Percentiles rank a stretch among this genome's conserved stretches.
Conservation (phyloP, 139 green algal species). For the Chlorella ohadii region DNA sequence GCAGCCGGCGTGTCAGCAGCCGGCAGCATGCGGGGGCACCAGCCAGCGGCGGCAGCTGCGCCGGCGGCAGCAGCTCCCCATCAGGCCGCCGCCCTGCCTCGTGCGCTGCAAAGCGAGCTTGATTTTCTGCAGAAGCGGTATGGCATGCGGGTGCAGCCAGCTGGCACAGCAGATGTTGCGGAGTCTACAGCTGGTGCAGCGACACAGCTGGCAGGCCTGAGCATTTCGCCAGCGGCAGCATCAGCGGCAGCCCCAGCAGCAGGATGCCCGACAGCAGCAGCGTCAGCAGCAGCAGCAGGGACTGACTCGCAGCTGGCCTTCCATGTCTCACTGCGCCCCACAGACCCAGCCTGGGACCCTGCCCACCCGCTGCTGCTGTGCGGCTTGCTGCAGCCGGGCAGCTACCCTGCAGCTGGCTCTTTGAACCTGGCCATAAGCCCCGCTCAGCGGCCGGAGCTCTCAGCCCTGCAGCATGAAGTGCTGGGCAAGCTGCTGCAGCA, state of each 20-base stretch:
- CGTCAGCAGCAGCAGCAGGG: neutral
- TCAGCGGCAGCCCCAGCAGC: neutral
- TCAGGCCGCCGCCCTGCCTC: neutral
- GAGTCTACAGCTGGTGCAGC: neutral
- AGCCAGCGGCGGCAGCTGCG: neutral
- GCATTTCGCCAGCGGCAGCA: neutral
- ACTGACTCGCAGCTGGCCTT: neutral
- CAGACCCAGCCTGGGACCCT: slow-evolving; percentile 32
- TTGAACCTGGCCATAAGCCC: neutral
- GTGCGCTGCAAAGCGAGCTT: slow-evolving; percentile 20
- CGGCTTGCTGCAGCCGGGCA: neutral
- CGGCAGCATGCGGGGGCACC: neutral
- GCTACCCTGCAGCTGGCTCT: neutral
- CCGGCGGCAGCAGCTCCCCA: neutral
- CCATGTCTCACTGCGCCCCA: slow-evolving; percentile 19
- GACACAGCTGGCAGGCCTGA: slow-evolving; percentile 4
- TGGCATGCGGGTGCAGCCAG: neutral
- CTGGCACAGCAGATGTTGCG: neutral
- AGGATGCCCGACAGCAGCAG: neutral
- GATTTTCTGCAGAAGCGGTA: neutral
- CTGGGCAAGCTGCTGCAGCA: slow-evolving; percentile 13
- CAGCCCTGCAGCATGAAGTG: slow-evolving; percentile 18
- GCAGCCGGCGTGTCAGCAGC: neutral
- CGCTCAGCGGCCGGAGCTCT: neutral
- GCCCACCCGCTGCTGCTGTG: slow-evolving; percentile 6